Evolutionary conservation across 2,329 filamentous ascomycete genomes (phyloP).

Genomic region (Ophiostoma australiae): DNA sequence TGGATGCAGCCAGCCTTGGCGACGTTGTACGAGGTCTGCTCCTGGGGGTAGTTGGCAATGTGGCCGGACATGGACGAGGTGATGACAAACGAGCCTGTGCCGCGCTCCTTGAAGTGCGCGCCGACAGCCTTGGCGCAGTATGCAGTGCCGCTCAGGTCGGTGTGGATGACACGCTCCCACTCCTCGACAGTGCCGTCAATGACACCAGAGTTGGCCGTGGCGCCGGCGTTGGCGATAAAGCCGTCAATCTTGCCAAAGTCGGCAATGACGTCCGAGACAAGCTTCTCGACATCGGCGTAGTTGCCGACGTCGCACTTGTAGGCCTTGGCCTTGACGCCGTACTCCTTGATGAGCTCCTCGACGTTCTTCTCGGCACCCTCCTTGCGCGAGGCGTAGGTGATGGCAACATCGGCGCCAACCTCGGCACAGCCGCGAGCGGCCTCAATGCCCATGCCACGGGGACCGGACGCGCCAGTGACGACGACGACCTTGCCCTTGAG

Average conservation of each 20-base stretch:
- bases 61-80: constrained; percentile 76
- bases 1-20: constrained; percentile 63
- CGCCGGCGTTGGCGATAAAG: constrained; percentile 74
- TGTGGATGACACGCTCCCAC: constrained; percentile 62
- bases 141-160: constrained; percentile 72
- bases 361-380: constrained; percentile 63
- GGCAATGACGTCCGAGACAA: constrained; percentile 49
- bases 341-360: constrained; percentile 58
- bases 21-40: constrained; percentile 69
- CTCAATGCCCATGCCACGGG: constrained; percentile 65
- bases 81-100: constrained; percentile 67
- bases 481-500: constrained; percentile 69
- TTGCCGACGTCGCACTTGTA: constrained; percentile 59
- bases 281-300: constrained; percentile 47
- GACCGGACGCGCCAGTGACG: constrained; percentile 63
- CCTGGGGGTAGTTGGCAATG: constrained; percentile 71
- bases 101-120: constrained; percentile 55
- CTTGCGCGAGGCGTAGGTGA: constrained; percentile 68
- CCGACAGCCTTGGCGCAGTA: constrained; percentile 69
- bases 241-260: constrained; percentile 73
- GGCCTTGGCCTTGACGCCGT: constrained; percentile 62
- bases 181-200: constrained; percentile 60
- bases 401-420: constrained; percentile 63
- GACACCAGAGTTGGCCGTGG: constrained; percentile 63
- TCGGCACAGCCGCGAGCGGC: constrained; percentile 66